A percentile compares a stretch with the other conserved stretches of the same genome.
Evolutionary conservation across 2,329 filamentous ascomycete genomes (phyloP).

Genomic region (Aspergillus chevalieri): DNA sequence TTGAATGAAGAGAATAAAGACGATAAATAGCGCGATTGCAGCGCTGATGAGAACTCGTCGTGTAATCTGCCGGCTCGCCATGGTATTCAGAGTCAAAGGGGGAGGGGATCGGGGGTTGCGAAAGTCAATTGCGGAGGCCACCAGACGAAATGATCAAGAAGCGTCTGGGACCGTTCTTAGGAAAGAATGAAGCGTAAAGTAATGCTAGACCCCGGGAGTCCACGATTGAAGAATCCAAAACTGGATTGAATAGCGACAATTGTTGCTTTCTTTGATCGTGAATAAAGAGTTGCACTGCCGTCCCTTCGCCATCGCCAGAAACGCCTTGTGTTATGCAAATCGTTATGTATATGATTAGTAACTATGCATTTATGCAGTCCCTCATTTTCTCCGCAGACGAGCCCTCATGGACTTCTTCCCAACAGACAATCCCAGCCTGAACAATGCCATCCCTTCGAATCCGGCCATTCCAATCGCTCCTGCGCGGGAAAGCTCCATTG

Average conservation of each 20-base stretch:
- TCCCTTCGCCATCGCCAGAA: too few species aligned
- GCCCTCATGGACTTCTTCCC: too few species aligned
- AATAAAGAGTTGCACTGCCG: too few species aligned
- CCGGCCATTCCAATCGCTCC: slow-evolving; percentile 46
- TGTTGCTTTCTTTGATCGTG: too few species aligned
- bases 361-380: not conserved
- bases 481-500: slow-evolving; percentile 24
- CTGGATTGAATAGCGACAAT: too few species aligned
- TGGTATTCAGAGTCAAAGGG: slow-evolving; percentile 7
- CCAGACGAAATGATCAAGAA: not conserved
- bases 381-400: too few species aligned
- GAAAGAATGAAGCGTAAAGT: not conserved
- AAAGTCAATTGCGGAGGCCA: not conserved
- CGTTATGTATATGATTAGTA: not conserved
- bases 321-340: not conserved
- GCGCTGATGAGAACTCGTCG: slow-evolving; percentile 32
- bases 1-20: slow-evolving; percentile 34
- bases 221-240: too few species aligned
- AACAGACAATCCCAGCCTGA: not conserved
- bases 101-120: not conserved
- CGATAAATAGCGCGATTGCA: slow-evolving; percentile 25
- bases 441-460: slow-evolving; percentile 48
- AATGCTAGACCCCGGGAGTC: too few species aligned
- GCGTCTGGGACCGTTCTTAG: not conserved
- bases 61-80: slow-evolving; percentile 34